phyloP scores from a whole-genome alignment of 495 filamentous ascomycete species.

The Neurospora sp. region DNA sequence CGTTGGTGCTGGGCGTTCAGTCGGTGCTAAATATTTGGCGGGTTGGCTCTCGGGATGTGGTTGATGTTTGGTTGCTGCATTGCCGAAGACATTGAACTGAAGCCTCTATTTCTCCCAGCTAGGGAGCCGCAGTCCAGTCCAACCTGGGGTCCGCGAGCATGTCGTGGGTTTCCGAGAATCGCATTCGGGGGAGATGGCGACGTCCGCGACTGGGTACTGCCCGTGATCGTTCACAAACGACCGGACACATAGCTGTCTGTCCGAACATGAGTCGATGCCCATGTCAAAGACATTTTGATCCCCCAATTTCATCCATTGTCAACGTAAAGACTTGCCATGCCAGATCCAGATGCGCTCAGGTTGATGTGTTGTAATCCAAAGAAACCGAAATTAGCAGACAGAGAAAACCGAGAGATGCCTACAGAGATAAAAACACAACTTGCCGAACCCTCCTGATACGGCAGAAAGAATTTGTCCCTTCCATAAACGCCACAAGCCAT shows the following conservation, averaged over 20 bases:
- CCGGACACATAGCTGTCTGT: neutral
- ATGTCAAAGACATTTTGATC: neutral
- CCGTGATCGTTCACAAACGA: neutral
- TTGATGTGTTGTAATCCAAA: neutral
- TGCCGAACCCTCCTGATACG: neutral
- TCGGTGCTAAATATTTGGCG: neutral
- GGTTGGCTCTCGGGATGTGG: neutral
- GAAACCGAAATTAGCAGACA: neutral
- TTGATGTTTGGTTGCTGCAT: neutral
- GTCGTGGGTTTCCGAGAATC: neutral
- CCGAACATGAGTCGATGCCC: neutral
- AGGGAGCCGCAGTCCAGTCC: neutral
- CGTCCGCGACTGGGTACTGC: neutral
- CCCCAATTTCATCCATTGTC: neutral
- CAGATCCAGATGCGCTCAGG: neutral
- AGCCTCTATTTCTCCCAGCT: neutral
- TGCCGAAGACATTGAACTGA: neutral
- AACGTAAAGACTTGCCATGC: neutral
- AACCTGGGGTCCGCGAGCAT: neutral
- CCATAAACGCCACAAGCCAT: neutral
- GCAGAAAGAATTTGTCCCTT: neutral
- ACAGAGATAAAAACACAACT: neutral
- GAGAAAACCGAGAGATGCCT: neutral
- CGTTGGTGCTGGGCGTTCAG: neutral
- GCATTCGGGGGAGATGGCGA: neutral